Base-by-base conservation (phyloP, 208 protist species). In the Endotrypanum monterogeii region DNA sequence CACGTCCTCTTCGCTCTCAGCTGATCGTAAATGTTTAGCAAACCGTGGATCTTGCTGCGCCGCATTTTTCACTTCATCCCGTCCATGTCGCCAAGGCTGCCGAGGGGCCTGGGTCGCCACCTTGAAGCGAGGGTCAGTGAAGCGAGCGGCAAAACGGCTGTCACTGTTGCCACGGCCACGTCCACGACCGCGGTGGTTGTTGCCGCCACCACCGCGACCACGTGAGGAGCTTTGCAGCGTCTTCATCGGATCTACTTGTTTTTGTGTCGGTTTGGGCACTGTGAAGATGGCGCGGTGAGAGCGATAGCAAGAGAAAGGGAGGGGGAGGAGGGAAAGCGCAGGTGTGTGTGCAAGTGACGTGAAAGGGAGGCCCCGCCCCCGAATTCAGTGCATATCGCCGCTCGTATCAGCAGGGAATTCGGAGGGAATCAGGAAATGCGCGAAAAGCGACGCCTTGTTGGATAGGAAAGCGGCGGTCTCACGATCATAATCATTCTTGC, bases 121-220 rank as follows among this genome's bases (percentile, higher is more conserved):
- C 61, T 87, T 78, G 76, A 97, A 97, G 41, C 94, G 91, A 6
- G 94, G 89, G 67, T 97, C 94, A 5, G 90, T 97, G 82, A 94
- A 95, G 73, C 94, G 91, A 0, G 94, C 83, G 57, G 82, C 79
- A 51, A 97, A 97, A 30, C 94, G 88, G 41, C 78, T 61, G 54
- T 97, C 94, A 14, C 32, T 73, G 11, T 52, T 54, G 30, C 83
- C 79, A 3, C 80, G 60, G 28, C 82, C 72, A 55, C 85, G 79
- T 25, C 84, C 78, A 28, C 81, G 63, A 44, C 82, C 68, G 41
- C 84, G 78, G 25, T 82, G 80, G 48, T 83, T 79, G 74, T 80
- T 76, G 3, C 78, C 63, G 57, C 81, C 73, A 0, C 79, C 73
- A 18, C 83, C 80, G 25, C 82, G 69, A 8, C 85, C 91, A 1